A percentile compares a stretch with the other conserved stretches of the same genome.
These are phyloP conservation scores for Saccharomyces pastorianus DNA, from an alignment of 1,139 yeast species.

Conservation along the genomic window DNA sequence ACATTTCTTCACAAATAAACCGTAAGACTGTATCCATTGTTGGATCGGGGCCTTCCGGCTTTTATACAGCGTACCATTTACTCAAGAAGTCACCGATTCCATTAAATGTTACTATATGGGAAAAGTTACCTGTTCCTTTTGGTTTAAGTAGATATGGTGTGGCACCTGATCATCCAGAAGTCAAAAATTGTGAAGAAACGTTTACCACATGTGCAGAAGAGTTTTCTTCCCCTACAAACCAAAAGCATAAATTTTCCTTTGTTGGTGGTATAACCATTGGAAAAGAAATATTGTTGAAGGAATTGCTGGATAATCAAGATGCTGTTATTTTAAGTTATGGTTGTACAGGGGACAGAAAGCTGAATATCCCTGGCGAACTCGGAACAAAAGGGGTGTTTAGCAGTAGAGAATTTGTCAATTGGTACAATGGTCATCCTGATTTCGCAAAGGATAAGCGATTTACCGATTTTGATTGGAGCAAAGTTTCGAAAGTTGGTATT, in stretches of 20 bases:
- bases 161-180: conserved; percentile 99
- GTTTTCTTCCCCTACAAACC: conserved; percentile 8
- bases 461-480: conserved; percentile 39
- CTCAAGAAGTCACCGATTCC: conserved; percentile 45
- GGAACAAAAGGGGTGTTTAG: conserved; percentile 58
- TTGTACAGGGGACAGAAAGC: conserved; percentile 52
- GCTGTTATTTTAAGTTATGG: conserved; percentile 80
- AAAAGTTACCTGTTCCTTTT: conserved; percentile 78
- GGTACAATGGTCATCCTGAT: conserved; percentile 92
- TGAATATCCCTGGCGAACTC: conserved; percentile 55
- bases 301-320: conserved; percentile 52
- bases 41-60: conserved; percentile 97
- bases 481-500: conserved; percentile 60
- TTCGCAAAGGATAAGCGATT: conserved; percentile 19
- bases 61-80: conserved; percentile 76
- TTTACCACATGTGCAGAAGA: conserved; percentile 53
- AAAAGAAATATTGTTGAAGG: conserved; percentile 42
- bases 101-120: conserved; percentile 60
- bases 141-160: conserved; percentile 91
- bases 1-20: background rate
- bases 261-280: conserved; percentile 73
- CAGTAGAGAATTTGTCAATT: conserved; percentile 83
- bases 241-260: conserved; percentile 44
- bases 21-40: conserved; percentile 44
- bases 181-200: conserved; percentile 79